Evolutionary conservation across 371 early-diverging fungal genomes (phyloP), one percentile per base, ranked within the genome.

Genomic region (Basidiobolus heterosporus): DNA sequence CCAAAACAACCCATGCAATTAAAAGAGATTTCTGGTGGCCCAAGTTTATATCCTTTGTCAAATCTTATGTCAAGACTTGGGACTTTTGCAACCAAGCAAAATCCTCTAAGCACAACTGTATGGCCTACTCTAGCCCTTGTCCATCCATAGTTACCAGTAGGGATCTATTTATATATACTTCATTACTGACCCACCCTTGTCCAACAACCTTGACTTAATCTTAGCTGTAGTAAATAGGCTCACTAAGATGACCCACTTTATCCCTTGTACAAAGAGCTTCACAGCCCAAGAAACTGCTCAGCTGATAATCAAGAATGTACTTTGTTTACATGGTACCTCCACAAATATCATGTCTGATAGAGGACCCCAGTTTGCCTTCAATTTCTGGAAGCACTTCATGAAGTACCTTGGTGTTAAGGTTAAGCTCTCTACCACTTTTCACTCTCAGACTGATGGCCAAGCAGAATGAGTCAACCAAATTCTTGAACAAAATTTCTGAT

Each of bases 361-460:
- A 9, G 48, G 19, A 53, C 22, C 36, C 15, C 37, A 30, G 36
- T 78, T 78, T 44, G 64, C 53, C 1, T 62, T 65, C 0, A 45
- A 45, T 3, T 68, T 67, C 44, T 64, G 61, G 51, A 23, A 41
- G 13, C 19, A 36, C 0, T 11, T 65, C 5, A 38, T 60, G 6
- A 17, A 53, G 16, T 36, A 41, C 0, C 53, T 72, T 11, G 39
- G 50, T 0, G 49, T 64, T 40, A 58, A 60, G 15, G 44, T 47
- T 1, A 53, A 57, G 6, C 21, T 67, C 15, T 70, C 69, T 0
- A 64, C 65, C 0, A 50, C 65, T 0, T 66, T 48, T 46, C 67
- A 69, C 41, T 69, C 68, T 0, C 69, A 75, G 48, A 65, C 70
- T 1, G 67, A 73, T 48, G 69, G 68, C 7, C 72, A 74, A 51